Evolutionary conservation across 805 yeast genomes (phyloP).

Genomic region (Myxozyma sirexii): DNA sequence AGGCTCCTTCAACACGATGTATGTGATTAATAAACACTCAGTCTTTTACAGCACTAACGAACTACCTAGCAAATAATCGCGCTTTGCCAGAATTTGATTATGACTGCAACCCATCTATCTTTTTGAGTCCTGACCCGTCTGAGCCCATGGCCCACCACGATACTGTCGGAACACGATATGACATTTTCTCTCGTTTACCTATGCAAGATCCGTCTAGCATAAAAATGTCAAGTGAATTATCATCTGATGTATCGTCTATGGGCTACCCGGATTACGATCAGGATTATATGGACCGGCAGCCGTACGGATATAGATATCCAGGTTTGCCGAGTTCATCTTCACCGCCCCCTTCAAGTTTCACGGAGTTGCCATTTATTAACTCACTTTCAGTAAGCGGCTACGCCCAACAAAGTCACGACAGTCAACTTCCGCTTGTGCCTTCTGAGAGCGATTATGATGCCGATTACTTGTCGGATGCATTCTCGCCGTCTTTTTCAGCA

Average conservation of each 20-base stretch:
- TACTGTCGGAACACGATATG: slow-evolving; percentile 17
- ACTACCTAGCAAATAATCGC: background rate
- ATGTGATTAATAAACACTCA: background rate
- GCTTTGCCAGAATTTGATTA: slow-evolving; percentile 4
- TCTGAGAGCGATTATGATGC: slow-evolving; percentile 30
- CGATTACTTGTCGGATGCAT: slow-evolving; percentile 24
- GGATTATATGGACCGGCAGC: background rate
- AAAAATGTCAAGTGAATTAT: background rate
- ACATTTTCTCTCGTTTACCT: slow-evolving; percentile 18
- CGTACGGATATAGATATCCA: background rate
- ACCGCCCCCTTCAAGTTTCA: background rate
- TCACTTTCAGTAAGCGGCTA: background rate
- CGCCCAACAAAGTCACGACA: background rate
- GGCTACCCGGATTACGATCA: slow-evolving; percentile 9
- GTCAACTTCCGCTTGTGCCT: background rate
- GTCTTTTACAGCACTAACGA: background rate
- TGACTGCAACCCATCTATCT: slow-evolving; percentile 2
- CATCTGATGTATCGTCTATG: slow-evolving; percentile 9
- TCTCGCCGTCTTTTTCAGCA: slow-evolving; percentile 26
- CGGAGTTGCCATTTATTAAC: background rate
- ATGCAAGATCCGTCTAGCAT: background rate
- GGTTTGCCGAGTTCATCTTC: background rate
- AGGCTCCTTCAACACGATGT: background rate
- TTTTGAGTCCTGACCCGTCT: slow-evolving; percentile 2
- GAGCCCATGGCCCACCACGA: background rate